Evolutionary conservation across 768 basidiomycete genomes (phyloP).

Genomic region (Hygrophorus pudorinus): DNA sequence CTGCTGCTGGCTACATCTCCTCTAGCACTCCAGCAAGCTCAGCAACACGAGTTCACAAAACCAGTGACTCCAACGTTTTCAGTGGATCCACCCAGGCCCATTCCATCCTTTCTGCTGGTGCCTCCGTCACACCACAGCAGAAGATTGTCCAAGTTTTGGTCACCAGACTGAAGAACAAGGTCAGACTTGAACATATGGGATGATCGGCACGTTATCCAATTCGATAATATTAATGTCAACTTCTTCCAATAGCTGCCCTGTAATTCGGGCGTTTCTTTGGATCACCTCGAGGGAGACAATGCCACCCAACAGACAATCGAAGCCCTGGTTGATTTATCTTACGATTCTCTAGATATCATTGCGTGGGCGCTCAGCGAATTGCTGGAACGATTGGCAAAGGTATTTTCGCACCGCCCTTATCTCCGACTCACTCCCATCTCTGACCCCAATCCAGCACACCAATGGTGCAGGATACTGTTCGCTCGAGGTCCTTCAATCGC

Average conservation of each 20-base stretch:
- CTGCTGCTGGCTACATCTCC: constrained; percentile 27
- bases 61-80: constrained; percentile 47
- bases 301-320: constrained; percentile 70
- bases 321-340: constrained; percentile 70
- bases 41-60: constrained; percentile 44
- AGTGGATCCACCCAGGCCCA: constrained; percentile 18
- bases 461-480: constrained; percentile 42
- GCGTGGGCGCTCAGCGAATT: constrained; percentile 69
- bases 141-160: constrained; percentile 77
- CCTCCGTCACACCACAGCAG: constrained; percentile 57
- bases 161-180: constrained; percentile 74
- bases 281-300: constrained; percentile 64
- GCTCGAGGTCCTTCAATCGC: constrained; percentile 75
- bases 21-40: constrained; percentile 22
- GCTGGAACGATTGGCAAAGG: constrained; percentile 70
- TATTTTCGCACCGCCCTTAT: constrained; percentile 25
- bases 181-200: constrained; percentile 26
- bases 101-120: constrained; percentile 24
- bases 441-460: constrained; percentile 32
- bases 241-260: constrained; percentile 58
- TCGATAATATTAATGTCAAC: background rate
- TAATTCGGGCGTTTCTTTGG: constrained; percentile 68
- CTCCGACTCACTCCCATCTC: constrained; percentile 9
- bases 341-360: constrained; percentile 72
- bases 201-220: constrained; percentile 2